Percentiles rank a stretch among this genome's conserved stretches.
These are phyloP conservation scores for Arthrobotrys musiformis DNA, from an alignment of 2,329 filamentous ascomycete genomes.

Conservation along the genomic window DNA sequence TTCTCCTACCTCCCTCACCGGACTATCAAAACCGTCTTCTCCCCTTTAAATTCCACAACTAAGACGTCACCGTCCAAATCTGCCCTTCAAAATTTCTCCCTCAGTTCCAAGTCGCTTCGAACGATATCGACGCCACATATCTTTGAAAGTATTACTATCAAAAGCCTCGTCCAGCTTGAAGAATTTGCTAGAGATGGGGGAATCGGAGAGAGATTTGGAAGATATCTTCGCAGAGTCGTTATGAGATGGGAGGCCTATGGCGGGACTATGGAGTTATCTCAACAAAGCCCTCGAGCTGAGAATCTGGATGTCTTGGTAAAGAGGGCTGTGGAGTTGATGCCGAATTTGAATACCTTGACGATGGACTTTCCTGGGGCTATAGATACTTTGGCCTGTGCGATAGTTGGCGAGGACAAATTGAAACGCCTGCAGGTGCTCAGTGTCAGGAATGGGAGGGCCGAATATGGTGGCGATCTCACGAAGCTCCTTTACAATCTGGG, in stretches of 20 bases:
- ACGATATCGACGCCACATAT: constrained; percentile 21
- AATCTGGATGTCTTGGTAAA: not conserved
- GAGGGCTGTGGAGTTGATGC: constrained; percentile 4
- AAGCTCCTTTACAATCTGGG: constrained; percentile 5
- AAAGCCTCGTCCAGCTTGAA: not conserved
- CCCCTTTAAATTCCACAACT: constrained; percentile 3
- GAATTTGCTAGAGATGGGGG: constrained; percentile 1
- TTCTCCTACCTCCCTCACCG: constrained; percentile 31
- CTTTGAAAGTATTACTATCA: constrained; percentile 38
- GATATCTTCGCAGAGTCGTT: constrained; percentile 8
- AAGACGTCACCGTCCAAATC: constrained; percentile 28
- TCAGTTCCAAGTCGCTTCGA: not conserved
- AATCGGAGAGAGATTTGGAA: not conserved
- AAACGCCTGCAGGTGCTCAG: not conserved
- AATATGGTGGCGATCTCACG: not conserved
- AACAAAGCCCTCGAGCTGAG: not conserved
- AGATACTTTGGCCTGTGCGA: not conserved
- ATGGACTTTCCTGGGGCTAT: constrained; percentile 40
- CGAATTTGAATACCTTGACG: constrained; percentile 1
- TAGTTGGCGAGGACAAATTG: not conserved
- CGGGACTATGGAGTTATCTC: not conserved
- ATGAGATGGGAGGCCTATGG: constrained; percentile 39
- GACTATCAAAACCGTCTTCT: constrained; percentile 27
- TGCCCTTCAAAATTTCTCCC: constrained; percentile 24
- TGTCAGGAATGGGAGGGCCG: constrained; percentile 31